These are phyloP conservation scores for Trichoderma citrinoviride DNA, from an alignment of 2,329 filamentous ascomycete species.

Conservation along the genomic window DNA sequence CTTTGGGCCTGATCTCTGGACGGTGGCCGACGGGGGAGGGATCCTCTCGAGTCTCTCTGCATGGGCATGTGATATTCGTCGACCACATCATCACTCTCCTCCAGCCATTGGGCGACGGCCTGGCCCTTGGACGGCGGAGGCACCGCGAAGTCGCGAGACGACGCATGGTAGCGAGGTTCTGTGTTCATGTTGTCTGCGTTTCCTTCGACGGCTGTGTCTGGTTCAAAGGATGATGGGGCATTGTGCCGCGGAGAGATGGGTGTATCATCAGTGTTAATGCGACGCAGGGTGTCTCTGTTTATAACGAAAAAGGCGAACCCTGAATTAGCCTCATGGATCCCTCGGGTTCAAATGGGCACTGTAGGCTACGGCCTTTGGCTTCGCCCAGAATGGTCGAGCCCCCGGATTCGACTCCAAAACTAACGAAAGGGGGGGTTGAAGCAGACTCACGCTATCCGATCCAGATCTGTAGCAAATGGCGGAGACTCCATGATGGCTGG, in stretches of 20 bases:
- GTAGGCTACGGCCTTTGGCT: background rate
- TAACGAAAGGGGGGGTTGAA: constrained; percentile 9
- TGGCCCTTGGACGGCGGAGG: constrained; percentile 17
- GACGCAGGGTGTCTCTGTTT: constrained; percentile 19
- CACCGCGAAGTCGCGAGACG: constrained; percentile 16
- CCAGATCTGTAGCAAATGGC: constrained; percentile 22
- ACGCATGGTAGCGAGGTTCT: constrained; percentile 8
- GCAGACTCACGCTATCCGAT: constrained; percentile 23
- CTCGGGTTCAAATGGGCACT: background rate
- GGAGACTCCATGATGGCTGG: constrained; percentile 21
- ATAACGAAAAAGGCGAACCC: background rate
- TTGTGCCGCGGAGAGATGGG: constrained; percentile 3
- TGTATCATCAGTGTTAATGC: constrained; percentile 10
- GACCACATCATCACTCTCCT: constrained; percentile 18
- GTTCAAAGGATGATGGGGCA: constrained; percentile 11
- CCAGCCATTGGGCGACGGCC: constrained; percentile 18
- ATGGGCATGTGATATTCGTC: constrained; percentile 7
- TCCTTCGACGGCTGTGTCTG: constrained; percentile 4
- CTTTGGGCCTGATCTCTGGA: constrained; percentile 13
- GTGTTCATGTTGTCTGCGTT: constrained; percentile 17
- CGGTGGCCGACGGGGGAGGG: constrained; percentile 5
- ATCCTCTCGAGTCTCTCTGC: constrained; percentile 17
- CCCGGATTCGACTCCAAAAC: background rate
- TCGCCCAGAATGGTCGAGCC: constrained; percentile 16
- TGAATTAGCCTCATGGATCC: constrained; percentile 11